Percentiles rank a stretch among this genome's conserved stretches.
Conservation (phyloP, 2,329 filamentous ascomycete genomes). For the Fusarium sp. region DNA sequence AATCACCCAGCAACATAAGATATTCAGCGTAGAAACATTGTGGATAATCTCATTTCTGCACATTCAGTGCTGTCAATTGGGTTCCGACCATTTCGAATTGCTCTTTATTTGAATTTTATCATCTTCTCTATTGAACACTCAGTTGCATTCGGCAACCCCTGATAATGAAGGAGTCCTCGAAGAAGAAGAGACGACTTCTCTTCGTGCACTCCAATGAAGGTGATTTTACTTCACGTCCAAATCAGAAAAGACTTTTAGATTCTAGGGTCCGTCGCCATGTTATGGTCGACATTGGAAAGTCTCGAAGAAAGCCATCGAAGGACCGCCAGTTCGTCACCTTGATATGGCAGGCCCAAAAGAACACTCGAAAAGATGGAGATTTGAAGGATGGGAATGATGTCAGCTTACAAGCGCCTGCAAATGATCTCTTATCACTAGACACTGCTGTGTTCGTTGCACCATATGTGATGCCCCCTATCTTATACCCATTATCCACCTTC, state of each 20-base stretch:
- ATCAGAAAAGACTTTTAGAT: neutral
- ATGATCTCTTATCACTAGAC: neutral
- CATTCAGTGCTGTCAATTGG: neutral
- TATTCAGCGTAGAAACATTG: neutral
- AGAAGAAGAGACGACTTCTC: constrained; percentile 6
- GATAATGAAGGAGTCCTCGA: neutral
- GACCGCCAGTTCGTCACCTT: constrained; percentile 2
- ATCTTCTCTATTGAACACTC: neutral
- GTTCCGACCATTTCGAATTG: neutral
- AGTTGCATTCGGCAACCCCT: neutral
- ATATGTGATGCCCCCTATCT: neutral
- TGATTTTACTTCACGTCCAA: neutral
- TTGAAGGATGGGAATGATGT: neutral
- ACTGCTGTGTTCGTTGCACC: neutral
- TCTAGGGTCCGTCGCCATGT: constrained; percentile 15
- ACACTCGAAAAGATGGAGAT: neutral
- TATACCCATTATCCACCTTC: constrained; percentile 11
- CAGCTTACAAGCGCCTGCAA: neutral
- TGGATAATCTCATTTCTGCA: neutral
- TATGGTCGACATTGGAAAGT: constrained; percentile 15
- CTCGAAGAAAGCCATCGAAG: constrained; percentile 10
- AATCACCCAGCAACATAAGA: neutral
- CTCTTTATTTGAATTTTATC: neutral
- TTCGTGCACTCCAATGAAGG: neutral
- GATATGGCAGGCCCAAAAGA: constrained; percentile 2